Percentiles rank a stretch among this genome's conserved stretches.
Conservation (phyloP, 2,329 filamentous ascomycete species). For the Pleoardoris graminearum region DNA sequence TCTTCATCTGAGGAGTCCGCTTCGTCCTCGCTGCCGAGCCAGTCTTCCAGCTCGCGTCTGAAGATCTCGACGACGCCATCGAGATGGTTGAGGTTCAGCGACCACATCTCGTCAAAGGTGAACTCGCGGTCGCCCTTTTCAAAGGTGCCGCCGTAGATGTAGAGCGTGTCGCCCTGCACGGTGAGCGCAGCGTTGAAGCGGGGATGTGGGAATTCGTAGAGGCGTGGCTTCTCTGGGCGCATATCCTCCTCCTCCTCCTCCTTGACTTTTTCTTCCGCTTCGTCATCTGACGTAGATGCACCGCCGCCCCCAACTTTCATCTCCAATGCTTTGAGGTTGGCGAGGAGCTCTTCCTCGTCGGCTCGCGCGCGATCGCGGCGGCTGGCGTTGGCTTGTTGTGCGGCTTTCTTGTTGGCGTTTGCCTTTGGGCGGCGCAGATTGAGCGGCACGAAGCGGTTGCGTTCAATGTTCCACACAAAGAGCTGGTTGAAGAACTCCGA, state of each 20-base stretch:
- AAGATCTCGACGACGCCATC: slow-evolving; percentile 94
- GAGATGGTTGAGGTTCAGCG: slow-evolving; percentile 90
- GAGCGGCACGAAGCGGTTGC: slow-evolving; percentile 91
- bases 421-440: slow-evolving; percentile 72
- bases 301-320: slow-evolving; percentile 66
- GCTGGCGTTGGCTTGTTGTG: slow-evolving; percentile 37
- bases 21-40: slow-evolving; percentile 62
- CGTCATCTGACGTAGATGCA: slow-evolving; percentile 42
- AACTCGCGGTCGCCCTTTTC: slow-evolving; percentile 95
- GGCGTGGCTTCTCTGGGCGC: slow-evolving; percentile 57
- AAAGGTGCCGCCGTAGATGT: slow-evolving; percentile 92
- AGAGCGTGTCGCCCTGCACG: slow-evolving; percentile 89
- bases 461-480: slow-evolving; percentile 92
- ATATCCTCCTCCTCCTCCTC: slow-evolving; percentile 56
- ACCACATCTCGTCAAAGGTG: slow-evolving; percentile 93
- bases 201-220: slow-evolving; percentile 83
- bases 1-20: slow-evolving; percentile 54
- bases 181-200: slow-evolving; percentile 90
- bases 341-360: slow-evolving; percentile 86
- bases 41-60: slow-evolving; percentile 81
- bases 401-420: slow-evolving; percentile 63
- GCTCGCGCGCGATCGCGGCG: slow-evolving; percentile 76
- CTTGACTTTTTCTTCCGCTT: slow-evolving; percentile 34
- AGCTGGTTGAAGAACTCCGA: slow-evolving; percentile 95
- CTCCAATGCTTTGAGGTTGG: slow-evolving; percentile 83